A percentile compares a stretch with the other conserved stretches of the same genome.
Conservation (phyloP, 1,284 basidiomycete species). For the Moesziomyces sp. region DNA sequence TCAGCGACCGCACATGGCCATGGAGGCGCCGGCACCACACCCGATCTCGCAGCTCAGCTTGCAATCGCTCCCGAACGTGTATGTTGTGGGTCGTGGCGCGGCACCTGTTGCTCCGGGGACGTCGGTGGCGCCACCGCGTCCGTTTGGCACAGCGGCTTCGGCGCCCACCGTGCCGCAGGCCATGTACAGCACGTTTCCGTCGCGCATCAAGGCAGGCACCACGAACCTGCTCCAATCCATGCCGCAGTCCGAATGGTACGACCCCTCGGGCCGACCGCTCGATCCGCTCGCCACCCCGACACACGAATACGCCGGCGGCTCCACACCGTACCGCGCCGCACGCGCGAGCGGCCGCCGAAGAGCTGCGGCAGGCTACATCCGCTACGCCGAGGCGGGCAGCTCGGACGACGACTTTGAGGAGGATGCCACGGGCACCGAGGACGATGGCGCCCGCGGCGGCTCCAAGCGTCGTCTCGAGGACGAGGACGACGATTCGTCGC, state of each 20-base stretch:
- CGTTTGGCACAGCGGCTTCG: constrained; percentile 31
- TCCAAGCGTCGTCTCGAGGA: constrained; percentile 48
- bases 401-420: constrained; percentile 59
- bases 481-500: constrained; percentile 40
- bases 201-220: constrained; percentile 89
- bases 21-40: constrained; percentile 4
- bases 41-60: constrained; percentile 15
- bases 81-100: constrained; percentile 26
- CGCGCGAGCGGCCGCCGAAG: constrained; percentile 32
- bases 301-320: constrained; percentile 16
- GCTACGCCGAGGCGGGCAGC: constrained; percentile 54
- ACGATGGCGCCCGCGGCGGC: constrained; percentile 42
- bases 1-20: not conserved
- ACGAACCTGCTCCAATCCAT: constrained; percentile 93
- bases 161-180: constrained; percentile 73
- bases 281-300: constrained; percentile 30
- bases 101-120: constrained; percentile 35
- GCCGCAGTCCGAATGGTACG: constrained; percentile 51
- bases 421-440: constrained; percentile 34
- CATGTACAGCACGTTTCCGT: constrained; percentile 83
- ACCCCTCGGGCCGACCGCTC: constrained; percentile 34
- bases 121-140: constrained; percentile 26
- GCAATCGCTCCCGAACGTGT: constrained; percentile 18
- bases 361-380: constrained; percentile 41
- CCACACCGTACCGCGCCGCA: constrained; percentile 28